Conservation (phyloP, 305 asterid genomes). For the Fraxinus angustifolia region DNA sequence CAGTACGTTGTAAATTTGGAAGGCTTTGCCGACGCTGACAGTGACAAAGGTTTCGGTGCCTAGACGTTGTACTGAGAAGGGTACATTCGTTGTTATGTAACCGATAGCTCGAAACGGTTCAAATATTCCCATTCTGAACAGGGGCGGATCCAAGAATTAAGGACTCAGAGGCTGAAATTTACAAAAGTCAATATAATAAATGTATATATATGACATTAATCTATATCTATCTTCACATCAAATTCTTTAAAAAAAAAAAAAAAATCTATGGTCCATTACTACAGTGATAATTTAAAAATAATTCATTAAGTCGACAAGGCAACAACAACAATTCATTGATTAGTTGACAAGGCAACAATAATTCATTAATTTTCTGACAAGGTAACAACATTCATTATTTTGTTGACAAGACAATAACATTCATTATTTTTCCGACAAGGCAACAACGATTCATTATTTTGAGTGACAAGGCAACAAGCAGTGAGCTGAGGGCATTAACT, state of each 20-base stretch:
- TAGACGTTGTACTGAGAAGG: slow-evolving; percentile 81
- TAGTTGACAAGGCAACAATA: not conserved
- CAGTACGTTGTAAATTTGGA: slow-evolving; percentile 74
- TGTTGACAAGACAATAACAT: too few species aligned
- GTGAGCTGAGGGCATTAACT: too few species aligned
- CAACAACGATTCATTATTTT: too few species aligned
- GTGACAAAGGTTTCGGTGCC: slow-evolving; percentile 91
- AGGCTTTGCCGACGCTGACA: slow-evolving; percentile 84
- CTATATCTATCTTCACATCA: not conserved
- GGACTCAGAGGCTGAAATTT: not conserved
- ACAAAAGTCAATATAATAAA: not conserved
- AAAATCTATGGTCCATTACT: too few species aligned
- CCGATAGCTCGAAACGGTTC: slow-evolving; percentile 88
- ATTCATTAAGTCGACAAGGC: not conserved
- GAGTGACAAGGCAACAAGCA: too few species aligned
- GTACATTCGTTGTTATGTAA: slow-evolving; percentile 65
- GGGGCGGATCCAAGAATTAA: not conserved
- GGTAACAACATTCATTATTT: too few species aligned
- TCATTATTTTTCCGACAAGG: too few species aligned
- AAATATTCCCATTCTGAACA: slow-evolving; percentile 59
- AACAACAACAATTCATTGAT: too few species aligned
- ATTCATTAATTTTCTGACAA: too few species aligned
- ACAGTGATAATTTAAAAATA: too few species aligned
- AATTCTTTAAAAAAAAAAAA: too few species aligned
- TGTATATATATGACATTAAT: not conserved